A percentile compares a stretch with the other conserved stretches of the same genome.
Conservation (phyloP, 306 rosid species). For the Trichosanthes truncata region DNA sequence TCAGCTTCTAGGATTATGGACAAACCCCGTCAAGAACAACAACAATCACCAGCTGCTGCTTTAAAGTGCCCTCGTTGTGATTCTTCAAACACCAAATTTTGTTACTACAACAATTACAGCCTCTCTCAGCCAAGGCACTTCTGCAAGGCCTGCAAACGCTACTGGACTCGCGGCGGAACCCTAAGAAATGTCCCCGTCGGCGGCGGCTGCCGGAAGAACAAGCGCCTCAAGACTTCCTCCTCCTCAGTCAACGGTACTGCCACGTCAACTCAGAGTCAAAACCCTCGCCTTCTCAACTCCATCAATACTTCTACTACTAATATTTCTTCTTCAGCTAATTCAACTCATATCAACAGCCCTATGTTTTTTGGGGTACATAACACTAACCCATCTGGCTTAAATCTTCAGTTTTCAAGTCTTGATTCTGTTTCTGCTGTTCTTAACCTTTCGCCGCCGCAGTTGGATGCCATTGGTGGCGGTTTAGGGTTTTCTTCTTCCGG, state of each 20-base stretch:
- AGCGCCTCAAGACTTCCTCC: conserved; percentile 54
- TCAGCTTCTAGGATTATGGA: conserved; percentile 44
- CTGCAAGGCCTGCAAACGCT: conserved; percentile 95
- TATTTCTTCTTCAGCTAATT: conserved; percentile 10
- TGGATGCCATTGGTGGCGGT: conserved; percentile 15
- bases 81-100: conserved; percentile 86
- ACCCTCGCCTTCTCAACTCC: conserved; percentile 31
- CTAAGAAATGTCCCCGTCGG: conserved; percentile 90
- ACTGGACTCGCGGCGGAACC: conserved; percentile 97
- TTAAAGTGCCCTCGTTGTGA: conserved; percentile 92
- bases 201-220: conserved; percentile 82
- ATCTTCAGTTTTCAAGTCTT: conserved; percentile 33
- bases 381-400: conserved; percentile 32
- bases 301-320: conserved; percentile 11
- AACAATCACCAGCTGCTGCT: conserved; percentile 26
- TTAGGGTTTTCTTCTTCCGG: conserved; percentile 47
- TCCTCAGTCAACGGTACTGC: conserved; percentile 13
- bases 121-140: conserved; percentile 91
- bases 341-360: conserved; percentile 28
- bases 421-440: conserved; percentile 23
- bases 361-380: conserved; percentile 42
- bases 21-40: conserved; percentile 43
- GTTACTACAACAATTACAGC: conserved; percentile 96
- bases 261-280: neutral
- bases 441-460: conserved; percentile 34